Evolutionary conservation across 306 rosid genomes (phyloP), one percentile per base, ranked within the genome.

Genomic region (Medicago lupulina): DNA sequence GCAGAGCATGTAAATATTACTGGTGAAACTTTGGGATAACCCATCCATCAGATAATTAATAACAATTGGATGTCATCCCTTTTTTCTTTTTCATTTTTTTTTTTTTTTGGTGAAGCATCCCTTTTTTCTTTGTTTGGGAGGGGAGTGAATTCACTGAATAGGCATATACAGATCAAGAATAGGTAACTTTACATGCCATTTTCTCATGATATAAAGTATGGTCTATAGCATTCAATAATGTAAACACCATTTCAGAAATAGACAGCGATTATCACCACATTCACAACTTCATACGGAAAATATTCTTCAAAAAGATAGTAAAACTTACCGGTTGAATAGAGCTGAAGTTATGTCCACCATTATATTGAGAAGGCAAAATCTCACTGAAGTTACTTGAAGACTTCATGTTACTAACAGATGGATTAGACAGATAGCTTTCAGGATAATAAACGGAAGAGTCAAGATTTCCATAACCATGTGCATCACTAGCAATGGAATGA

Each of bases 241-340:
- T 9, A 41, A 41, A 41, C 46, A 63, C 7, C 59, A 55, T 54
- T 79, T 12, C 6, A 13, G 7, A 40, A 71, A 7, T 21, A 41
- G 31, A 65, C 76, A 16, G 7, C 1, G 7, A 58, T 21, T 49
- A 46, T 67, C 70, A 70, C 64, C 64, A 64, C 7, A 46, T 64
- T 49, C 34, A 79, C 44, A 72, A 53, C 39, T 41, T 57, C 55
- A 23, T 12, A 76, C 16, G 41, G 25, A 43, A 34, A 80, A 47
- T 13, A 74, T 38, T 16, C 70, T 28, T 43, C 49, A 18, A 69
- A 31, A 28, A 6, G 15, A 61, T 5, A 19, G 15, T 25, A 61
- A 57, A 73, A 76, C 60, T 41, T 83, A 91, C 96, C 89, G 69
- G 90, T 68, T 82, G 85, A 84, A 65, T 55, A 44, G 87, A 67